A percentile compares a stretch with the other conserved stretches of the same genome.
Evolutionary conservation across 2,329 filamentous ascomycete species (phyloP).

Genomic region (Capronia epimyces): DNA sequence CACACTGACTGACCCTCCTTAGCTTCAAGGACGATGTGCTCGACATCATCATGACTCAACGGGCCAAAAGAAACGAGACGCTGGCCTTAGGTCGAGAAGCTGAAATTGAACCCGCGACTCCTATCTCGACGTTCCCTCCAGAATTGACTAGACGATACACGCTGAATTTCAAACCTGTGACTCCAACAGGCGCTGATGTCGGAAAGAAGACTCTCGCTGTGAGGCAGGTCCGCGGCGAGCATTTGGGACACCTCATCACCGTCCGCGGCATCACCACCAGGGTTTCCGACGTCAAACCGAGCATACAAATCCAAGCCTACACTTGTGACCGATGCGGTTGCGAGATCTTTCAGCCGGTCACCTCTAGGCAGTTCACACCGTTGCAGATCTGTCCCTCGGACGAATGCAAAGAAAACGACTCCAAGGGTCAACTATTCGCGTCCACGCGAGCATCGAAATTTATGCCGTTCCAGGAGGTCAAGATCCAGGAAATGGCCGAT

Average conservation of each 20-base stretch:
- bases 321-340: constrained; percentile 94
- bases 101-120: constrained; percentile 57
- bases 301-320: constrained; percentile 96
- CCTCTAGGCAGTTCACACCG: constrained; percentile 83
- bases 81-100: constrained; percentile 63
- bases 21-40: constrained; percentile 97
- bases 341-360: constrained; percentile 95
- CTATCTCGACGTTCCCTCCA: constrained; percentile 78
- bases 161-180: constrained; percentile 88
- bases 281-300: constrained; percentile 95
- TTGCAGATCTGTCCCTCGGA: constrained; percentile 79
- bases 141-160: constrained; percentile 91
- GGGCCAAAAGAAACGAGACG: constrained; percentile 77
- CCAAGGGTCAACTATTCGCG: constrained; percentile 87
- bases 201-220: constrained; percentile 73
- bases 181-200: constrained; percentile 62
- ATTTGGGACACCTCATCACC: constrained; percentile 89
- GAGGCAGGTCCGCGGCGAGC: constrained; percentile 83
- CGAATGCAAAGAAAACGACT: constrained; percentile 85
- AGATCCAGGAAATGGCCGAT: constrained; percentile 98
- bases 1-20: constrained; percentile 9
- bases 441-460: constrained; percentile 97
- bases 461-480: constrained; percentile 94
- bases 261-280: constrained; percentile 89
- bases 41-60: constrained; percentile 91